Evolutionary conservation across 805 yeast genomes (phyloP), one percentile per base, ranked within the genome.

Genomic region (Millerago galiae): DNA sequence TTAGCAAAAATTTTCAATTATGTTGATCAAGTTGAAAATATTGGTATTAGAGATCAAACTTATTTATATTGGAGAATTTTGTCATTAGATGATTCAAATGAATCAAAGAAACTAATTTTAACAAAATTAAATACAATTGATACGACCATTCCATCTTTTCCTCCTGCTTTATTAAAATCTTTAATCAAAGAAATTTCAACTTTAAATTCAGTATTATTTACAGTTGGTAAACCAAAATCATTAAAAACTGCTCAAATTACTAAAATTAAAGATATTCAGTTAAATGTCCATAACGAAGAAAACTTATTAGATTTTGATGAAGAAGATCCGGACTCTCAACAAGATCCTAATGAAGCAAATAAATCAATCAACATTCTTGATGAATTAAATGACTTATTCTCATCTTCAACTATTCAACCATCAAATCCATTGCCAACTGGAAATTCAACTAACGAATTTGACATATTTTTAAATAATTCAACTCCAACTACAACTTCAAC

Each of bases 261-360:
- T 44, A 81, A 79, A 42, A 69, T 90, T 37, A 88, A 84, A 51
- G 97, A 90, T 59, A 76, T 86, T 60, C 80, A 79, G 50, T 78
- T 75, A 47, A 65, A 82, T 51, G 96, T 96, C 10, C 80, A 77
- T 50, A 79, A 78, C 45, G 96, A 88, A 55, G 96, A 88, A 53
- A 87, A 86, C 52, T 69, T 93, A 51, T 74, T 91, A 40, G 96
- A 91, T 60, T 80, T 91, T 50, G 96, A 83, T 54, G 87, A 80
- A 46, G 87, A 79, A 27, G 44, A 16, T 5, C 35, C 27, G 24
- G 46, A 40, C 4, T 10, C 40, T 10, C 13, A 17, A 9, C 40
- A 38, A n/a, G 43, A 58, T 4, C 49, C 43, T 9, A 44, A 39
- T 7, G 47, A 40, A 1, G 51, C 49, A 13, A 51, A 50, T 13